Conservation (phyloP, 495 filamentous ascomycete species). For the Aspergillus homomorphus region DNA sequence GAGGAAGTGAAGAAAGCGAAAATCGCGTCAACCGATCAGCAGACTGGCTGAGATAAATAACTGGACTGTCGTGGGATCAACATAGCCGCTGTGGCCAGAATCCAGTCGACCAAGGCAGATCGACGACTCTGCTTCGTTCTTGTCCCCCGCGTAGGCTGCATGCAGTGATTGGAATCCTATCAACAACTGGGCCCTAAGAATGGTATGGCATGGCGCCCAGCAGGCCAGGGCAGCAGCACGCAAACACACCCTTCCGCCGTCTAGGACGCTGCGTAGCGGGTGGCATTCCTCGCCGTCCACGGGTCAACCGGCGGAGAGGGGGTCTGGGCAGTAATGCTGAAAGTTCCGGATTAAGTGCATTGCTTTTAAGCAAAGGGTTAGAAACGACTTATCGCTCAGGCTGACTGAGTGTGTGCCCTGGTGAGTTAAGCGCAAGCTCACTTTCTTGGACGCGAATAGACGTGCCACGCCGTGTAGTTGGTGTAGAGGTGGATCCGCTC, state of each 20-base stretch:
- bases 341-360: not conserved
- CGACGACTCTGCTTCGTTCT: not conserved
- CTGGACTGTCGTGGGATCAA: constrained; percentile 11
- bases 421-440: no score
- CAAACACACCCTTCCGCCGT: not conserved
- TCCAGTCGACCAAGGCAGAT: not conserved
- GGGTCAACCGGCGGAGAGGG: not conserved
- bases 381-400: not conserved
- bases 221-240: not conserved
- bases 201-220: not conserved
- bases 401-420: no score
- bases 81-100: constrained; percentile 17
- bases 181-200: not conserved
- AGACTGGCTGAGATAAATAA: constrained; percentile 11
- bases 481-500: no score
- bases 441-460: not conserved
- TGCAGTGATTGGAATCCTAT: constrained; percentile 2
- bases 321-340: constrained; percentile 14
- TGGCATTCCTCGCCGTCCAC: constrained; percentile 3
- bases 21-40: not conserved
- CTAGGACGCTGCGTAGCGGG: not conserved
- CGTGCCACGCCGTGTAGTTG: not conserved
- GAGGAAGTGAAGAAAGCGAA: constrained; percentile 11
- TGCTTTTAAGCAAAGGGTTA: not conserved
- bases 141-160: not conserved